phyloP scores from a whole-genome alignment of 352 stramenopile species.

The Pythium grandisporangium region DNA sequence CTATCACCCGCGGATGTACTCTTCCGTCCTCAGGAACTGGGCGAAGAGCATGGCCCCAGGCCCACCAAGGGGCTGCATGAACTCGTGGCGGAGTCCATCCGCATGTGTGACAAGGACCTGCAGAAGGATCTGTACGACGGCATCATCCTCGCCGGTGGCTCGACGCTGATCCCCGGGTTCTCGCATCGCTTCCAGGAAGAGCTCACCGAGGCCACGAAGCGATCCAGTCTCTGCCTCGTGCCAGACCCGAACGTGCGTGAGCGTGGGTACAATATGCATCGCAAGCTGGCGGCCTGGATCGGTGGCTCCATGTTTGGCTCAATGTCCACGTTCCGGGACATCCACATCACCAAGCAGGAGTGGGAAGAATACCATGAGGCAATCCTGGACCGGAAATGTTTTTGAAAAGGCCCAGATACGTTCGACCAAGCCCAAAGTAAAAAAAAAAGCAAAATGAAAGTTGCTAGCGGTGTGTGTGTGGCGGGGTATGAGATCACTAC shows the following conservation, averaged over 20 bases:
- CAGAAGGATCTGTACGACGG: conserved; percentile 64
- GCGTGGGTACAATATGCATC: conserved; percentile 82
- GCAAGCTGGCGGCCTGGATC: conserved; percentile 82
- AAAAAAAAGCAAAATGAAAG: too few relatives aligned
- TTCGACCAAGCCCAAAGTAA: too few relatives aligned
- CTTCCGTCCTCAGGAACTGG: conserved; percentile 81
- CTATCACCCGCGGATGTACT: conserved; percentile 63
- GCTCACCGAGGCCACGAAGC: conserved; percentile 22
- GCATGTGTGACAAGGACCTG: conserved; percentile 81
- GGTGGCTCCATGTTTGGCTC: conserved; percentile 87
- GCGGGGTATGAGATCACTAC: too few relatives aligned
- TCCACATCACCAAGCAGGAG: conserved; percentile 84
- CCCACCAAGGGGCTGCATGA: conserved; percentile 77
- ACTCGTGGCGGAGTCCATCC: conserved; percentile 68
- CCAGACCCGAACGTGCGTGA: conserved; percentile 71
- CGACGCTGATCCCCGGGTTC: conserved; percentile 78
- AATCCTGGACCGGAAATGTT: conserved; percentile 81
- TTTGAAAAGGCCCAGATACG: too few relatives aligned
- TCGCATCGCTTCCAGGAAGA: conserved; percentile 77
- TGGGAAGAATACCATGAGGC: conserved; percentile 86
- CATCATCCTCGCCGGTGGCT: conserved; percentile 77
- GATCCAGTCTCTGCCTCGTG: conserved; percentile 42
- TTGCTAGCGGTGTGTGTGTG: too few relatives aligned
- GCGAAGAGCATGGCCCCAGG: conserved; percentile 87
- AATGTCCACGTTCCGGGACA: conserved; percentile 79